Base-by-base conservation (phyloP, 345 rosid species). In the Brassica nigra region DNA sequence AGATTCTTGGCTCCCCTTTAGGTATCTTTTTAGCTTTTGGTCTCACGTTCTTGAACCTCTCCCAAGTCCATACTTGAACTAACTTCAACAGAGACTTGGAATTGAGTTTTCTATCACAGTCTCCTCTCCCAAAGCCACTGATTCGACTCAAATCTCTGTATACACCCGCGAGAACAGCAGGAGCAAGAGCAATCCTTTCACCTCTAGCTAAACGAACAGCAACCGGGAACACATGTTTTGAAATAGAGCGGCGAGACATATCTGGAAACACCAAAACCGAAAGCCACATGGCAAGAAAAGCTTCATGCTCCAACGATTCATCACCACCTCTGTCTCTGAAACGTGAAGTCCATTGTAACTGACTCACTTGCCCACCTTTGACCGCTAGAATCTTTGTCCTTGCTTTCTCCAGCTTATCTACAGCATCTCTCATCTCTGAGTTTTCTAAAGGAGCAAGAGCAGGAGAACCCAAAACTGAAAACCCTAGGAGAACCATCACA, bases 201-300 rank as follows among this genome's bases (percentile, higher is more conserved):
- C 89, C 90, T 77, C 81, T 83, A 44, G 89, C 90, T 68, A 86
- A 75, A 75, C 69, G 76, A 31, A 83, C 78, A 39, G 88, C 87
- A 0, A 86, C 29, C 0, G 82, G 55, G 8, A 84, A 55, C 64
- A 73, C 58, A 7, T 23, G 8, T 10, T 0, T 33, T 3, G 37
- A 47, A 14, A 82, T 28, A 6, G 18, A 29, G 14, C 2, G n/a
- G 0, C 83, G 74, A 52, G 37, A 10, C 11, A 0, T 30, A 12
- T 9, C 27, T 2, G 63, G 18, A 16, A 83, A 74, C 39, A 86
- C 87, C 23, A 63, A 87, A 47, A 36, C 59, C 0, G 70, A 64
- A 55, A 86, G 71, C 87, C 90, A 86, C 16, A 74, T 7, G 7
- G 84, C 80, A n/a, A 88, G 84, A 66, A 86, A 88, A 28, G 86